Evolutionary conservation across 2,329 filamentous ascomycete species (phyloP), one percentile per base, ranked within the genome.

Genomic region (Pseudocercospora pini-densiflorae): DNA sequence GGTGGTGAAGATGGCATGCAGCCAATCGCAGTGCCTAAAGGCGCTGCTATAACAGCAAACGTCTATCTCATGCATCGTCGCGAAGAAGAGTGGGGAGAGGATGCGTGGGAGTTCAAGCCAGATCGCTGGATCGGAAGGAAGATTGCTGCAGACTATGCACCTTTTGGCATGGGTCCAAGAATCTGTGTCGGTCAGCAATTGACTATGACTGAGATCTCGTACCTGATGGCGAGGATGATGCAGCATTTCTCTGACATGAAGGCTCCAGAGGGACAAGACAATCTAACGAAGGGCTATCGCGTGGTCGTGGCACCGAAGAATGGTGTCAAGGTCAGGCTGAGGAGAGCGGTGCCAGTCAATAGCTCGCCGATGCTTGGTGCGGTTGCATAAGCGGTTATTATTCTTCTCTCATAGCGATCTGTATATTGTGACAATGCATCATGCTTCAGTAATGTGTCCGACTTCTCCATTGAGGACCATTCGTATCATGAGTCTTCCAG

Each of bases 51-150:
- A 24, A 77, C 77, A 36, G 83, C 83, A 66, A 76, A 71, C 62
- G 75, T 81, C n/a, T 84, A 81, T 70, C 72, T 77, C 40, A 84
- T 86, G 76, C 85, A 87, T 70, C 80, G 81, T 2, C 79, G 82
- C 16, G 76, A 77, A 29, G 80, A 82, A 55, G 73, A 82, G 54
- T 85, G 80, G 72, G 83, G 84, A 3, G 70, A 77, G 3, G 83
- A 85, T 47, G 82, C 82, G 2, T 66, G 69, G 67, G 77, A 79
- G 36, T 86, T 81, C 75, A 83, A 82, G 27, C 74, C 59, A 45
- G 68, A 61, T 71, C 73, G 75, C 19, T 75, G 54, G 76, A 65
- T 64, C 12, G 71, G 53, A 63, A 66, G 60, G 45, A 70, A 67
- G 67, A 12, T 75, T 67, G 68, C 67, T 0, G 53, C 67, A 5